Base-by-base conservation (phyloP, 176 grass and related monocot species). In the Oryza rufipogon region DNA sequence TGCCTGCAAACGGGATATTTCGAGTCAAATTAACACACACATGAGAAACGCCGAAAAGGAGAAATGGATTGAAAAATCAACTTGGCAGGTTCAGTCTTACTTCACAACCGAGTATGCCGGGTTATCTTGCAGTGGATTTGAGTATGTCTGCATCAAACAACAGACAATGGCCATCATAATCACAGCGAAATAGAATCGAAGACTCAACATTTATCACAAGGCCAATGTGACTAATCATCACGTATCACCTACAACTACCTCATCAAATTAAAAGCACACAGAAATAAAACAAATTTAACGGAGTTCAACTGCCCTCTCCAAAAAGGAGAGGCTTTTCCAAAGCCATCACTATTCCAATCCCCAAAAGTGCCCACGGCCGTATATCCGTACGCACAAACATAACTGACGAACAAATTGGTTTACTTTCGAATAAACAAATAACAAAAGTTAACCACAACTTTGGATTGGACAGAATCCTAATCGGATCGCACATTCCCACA, bases 61-160 rank as follows among this genome's bases (percentile, higher is more conserved):
- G 6, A 2, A 58, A 30, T 9, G 48, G 33, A 74, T 44, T 9
- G 7, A 20, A 41, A 41, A 70, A 68, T 8, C n/a, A 66, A 79
- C 38, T 19, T 13, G 75, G n/a, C 2, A 14, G 41, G 63, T 61
- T 42, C 4, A 33, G 69, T 23, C 91, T 89, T 87, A 99, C 96
- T 96, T 99, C 66, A 94, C 93, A 85, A 99, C 93, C 0, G 96
- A 95, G 90, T 99, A 99, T 14, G 96, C 93, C 8, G 96, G 82
- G 72, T 96, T 96, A 88, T 96, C 87, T 88, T 99, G 96, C 42
- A 99, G 81, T 44, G 96, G 96, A 60, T 99, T 99, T 44, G 96
- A 84, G 80, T 94, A 89, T 36, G 88, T 92, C 96, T 99, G 93
- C 25, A 70, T 60, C 17, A 75, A 79, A 77, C 74, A 26, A 68